Conservation (phyloP, 441 rosid genomes). For the Jatropha multifida region DNA sequence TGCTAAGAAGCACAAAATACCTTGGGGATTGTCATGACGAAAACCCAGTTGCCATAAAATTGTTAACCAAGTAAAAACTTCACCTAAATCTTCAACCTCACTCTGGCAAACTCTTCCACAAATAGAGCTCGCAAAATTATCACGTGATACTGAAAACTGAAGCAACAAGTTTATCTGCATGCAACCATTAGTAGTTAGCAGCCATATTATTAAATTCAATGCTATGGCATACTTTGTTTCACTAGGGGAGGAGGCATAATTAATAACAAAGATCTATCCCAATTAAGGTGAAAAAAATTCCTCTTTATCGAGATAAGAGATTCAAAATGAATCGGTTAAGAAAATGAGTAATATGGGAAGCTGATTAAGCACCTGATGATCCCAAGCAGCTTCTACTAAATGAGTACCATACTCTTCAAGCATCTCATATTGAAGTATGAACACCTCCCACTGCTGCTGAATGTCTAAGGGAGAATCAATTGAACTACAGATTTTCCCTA, state of each 20-base stretch:
- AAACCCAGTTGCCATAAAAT: conserved; percentile 91
- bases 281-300: not conserved
- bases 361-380: conserved; percentile 65
- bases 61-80: conserved; percentile 75
- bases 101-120: conserved; percentile 32
- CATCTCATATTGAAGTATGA: conserved; percentile 86
- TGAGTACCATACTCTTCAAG: conserved; percentile 95
- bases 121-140: conserved; percentile 43
- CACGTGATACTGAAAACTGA: conserved; percentile 52
- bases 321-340: not conserved
- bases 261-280: not conserved
- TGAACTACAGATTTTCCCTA: conserved; percentile 54
- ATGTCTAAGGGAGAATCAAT: conserved; percentile 44
- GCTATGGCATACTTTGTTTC: not conserved
- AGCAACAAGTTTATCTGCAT: conserved; percentile 74
- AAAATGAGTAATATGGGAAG: conserved; percentile 12
- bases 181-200: conserved; percentile 27
- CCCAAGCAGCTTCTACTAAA: conserved; percentile 97
- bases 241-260: not conserved
- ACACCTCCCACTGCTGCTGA: conserved; percentile 86
- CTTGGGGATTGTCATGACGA: conserved; percentile 89
- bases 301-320: not conserved
- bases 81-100: conserved; percentile 37
- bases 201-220: not conserved
- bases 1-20: conserved; percentile 36